A percentile compares a stretch with the other conserved stretches of the same genome.
Conservation (phyloP, 192 early-diverging fungal genomes). For the Umbelopsis sp. region DNA sequence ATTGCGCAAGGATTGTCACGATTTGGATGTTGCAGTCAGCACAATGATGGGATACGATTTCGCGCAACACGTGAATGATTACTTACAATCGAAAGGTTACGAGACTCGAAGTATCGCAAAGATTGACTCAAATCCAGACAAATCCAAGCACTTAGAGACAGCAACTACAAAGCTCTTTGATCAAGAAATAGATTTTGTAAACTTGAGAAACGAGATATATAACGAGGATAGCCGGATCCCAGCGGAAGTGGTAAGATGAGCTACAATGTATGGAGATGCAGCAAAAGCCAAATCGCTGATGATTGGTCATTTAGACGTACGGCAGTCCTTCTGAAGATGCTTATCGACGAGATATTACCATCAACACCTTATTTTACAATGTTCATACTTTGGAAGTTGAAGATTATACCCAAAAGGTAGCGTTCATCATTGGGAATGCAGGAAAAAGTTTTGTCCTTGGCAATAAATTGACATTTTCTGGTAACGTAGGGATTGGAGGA, state of each 20-base stretch:
- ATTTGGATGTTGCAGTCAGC: conserved; percentile 95
- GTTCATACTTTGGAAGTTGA: conserved; percentile 82
- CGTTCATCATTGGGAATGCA: background rate
- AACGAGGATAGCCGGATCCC: conserved; percentile 82
- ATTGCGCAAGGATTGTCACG: conserved; percentile 82
- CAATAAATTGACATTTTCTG: background rate
- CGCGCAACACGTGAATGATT: conserved; percentile 73
- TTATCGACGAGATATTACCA: conserved; percentile 92
- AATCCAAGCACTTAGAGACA: conserved; percentile 97
- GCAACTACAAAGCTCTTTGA: conserved; percentile 86
- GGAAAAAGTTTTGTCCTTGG: background rate
- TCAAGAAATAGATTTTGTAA: conserved; percentile 90
- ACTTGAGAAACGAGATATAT: conserved; percentile 92
- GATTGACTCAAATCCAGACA: conserved; percentile 91
- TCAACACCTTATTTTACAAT: conserved; percentile 98
- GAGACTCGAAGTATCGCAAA: conserved; percentile 65
- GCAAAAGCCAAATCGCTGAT: background rate
- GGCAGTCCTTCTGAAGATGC: conserved; percentile 95
- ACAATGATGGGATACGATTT: conserved; percentile 93
- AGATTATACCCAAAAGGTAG: conserved; percentile 75
- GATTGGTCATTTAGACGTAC: conserved; percentile 53
- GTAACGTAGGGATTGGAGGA: conserved; percentile 68
- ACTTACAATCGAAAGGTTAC: conserved; percentile 49
- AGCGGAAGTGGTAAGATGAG: conserved; percentile 50
- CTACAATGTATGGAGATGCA: background rate